Percentiles rank a stretch among this genome's conserved stretches.
phyloP scores from a whole-genome alignment of 2,329 filamentous ascomycete genomes.

The Calcarisporium arbuscula region DNA sequence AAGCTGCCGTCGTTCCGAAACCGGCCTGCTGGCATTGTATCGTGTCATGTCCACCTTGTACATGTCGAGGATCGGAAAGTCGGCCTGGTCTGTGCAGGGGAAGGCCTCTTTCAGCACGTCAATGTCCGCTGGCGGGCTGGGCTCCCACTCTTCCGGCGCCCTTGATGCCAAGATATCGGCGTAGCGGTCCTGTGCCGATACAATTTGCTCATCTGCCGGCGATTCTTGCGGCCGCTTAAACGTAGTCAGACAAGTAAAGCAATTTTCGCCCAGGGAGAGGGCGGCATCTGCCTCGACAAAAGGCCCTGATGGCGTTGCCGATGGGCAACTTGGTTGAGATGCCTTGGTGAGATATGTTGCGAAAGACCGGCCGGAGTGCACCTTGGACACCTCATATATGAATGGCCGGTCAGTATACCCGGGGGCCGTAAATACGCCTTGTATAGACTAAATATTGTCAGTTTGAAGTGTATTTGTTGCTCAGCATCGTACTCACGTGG shows the following conservation, averaged over 20 bases:
- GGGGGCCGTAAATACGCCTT: constrained; percentile 47
- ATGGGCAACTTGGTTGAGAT: constrained; percentile 37
- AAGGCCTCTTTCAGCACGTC: constrained; percentile 29
- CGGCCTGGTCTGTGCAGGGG: constrained; percentile 30
- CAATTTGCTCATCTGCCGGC: constrained; percentile 31
- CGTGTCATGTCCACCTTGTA: constrained; percentile 46
- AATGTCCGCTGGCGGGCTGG: constrained; percentile 40
- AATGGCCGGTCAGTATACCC: constrained; percentile 45
- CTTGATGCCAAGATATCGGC: constrained; percentile 30
- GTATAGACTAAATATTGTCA: constrained; percentile 42
- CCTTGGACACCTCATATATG: constrained; percentile 40
- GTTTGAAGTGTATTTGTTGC: no score
- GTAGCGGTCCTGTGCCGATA: constrained; percentile 36
- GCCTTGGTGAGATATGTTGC: constrained; percentile 43
- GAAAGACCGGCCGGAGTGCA: constrained; percentile 42
- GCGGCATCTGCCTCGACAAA: constrained; percentile 34
- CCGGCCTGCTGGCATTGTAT: constrained; percentile 34
- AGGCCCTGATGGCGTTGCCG: constrained; percentile 25
- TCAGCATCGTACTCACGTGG: constrained; percentile 24
- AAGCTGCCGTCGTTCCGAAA: constrained; percentile 42
- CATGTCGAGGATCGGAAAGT: constrained; percentile 46
- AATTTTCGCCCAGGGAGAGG: constrained; percentile 32
- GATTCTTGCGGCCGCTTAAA: constrained; percentile 38
- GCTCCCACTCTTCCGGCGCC: constrained; percentile 35
- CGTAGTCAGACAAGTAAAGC: constrained; percentile 46